These are phyloP conservation scores for Leucosporidium scottii DNA, from an alignment of 768 basidiomycete species.

Conservation along the genomic window DNA sequence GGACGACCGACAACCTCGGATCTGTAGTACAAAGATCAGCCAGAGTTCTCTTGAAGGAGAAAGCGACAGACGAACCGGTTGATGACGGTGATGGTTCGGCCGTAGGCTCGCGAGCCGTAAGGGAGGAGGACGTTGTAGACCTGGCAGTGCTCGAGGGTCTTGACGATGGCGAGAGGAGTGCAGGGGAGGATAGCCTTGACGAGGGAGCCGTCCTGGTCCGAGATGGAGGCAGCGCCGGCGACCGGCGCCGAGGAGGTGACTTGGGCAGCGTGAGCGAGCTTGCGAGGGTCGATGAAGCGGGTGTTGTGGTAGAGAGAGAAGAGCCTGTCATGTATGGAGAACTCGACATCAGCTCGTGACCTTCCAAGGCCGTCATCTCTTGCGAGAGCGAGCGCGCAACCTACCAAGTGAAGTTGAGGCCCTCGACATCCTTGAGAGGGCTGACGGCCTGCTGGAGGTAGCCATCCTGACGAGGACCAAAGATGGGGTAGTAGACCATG, in stretches of 20 bases:
- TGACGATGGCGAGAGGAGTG: conserved; percentile 93
- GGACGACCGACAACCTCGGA: conserved; percentile 97
- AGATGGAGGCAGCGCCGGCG: conserved; percentile 34
- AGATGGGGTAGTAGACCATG: conserved; percentile 92
- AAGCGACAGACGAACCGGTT: conserved; percentile 59
- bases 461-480: conserved; percentile 72
- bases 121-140: conserved; percentile 88
- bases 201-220: conserved; percentile 43
- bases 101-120: conserved; percentile 91
- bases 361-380: not conserved
- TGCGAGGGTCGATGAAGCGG: conserved; percentile 77
- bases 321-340: conserved; percentile 15
- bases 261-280: conserved; percentile 49
- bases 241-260: conserved; percentile 29
- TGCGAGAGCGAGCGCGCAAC: conserved; percentile 48
- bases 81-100: conserved; percentile 85
- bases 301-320: conserved; percentile 54
- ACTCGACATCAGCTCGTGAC: conserved; percentile 57
- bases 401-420: conserved; percentile 78
- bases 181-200: conserved; percentile 97
- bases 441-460: conserved; percentile 97
- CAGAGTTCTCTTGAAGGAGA: not conserved
- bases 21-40: conserved; percentile 43
- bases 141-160: conserved; percentile 79
- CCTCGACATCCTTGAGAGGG: conserved; percentile 95